Conservation (phyloP, 2,329 filamentous ascomycete genomes). For the Neospermospora avenae region DNA sequence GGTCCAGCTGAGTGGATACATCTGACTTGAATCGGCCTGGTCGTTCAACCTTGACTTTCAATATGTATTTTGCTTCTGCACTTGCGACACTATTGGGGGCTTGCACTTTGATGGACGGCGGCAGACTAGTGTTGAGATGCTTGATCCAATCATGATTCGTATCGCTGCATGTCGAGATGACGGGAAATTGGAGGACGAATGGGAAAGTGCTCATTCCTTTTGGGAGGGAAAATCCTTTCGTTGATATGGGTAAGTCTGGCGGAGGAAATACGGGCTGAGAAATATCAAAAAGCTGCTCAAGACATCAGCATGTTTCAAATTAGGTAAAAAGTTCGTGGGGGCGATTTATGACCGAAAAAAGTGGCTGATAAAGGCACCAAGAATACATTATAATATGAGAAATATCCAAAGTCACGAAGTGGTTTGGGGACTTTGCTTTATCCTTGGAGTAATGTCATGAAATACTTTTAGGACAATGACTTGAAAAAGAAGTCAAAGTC, state of each 20-base stretch:
- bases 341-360: too few species aligned
- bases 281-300: background rate
- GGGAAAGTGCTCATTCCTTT: background rate
- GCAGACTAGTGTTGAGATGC: conserved; percentile 1
- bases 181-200: background rate
- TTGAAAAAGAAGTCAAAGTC: too few species aligned
- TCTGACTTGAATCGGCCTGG: background rate
- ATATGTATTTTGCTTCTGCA: background rate
- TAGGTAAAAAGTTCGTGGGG: background rate
- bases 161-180: background rate
- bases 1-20: background rate
- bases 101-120: conserved; percentile 1
- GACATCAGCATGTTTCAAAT: background rate
- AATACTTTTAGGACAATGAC: too few species aligned
- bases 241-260: background rate
- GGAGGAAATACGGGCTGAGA: background rate
- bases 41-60: background rate
- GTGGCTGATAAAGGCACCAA: too few species aligned
- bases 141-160: conserved; percentile 6
- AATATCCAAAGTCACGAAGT: too few species aligned
- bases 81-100: background rate
- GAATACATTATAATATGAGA: too few species aligned
- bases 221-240: background rate
- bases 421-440: too few species aligned
- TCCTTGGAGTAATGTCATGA: too few species aligned